Percentiles rank a stretch among this genome's conserved stretches.
Evolutionary conservation across 371 early-diverging fungal species (phyloP).

Genomic region (Blakeslea trispora): DNA sequence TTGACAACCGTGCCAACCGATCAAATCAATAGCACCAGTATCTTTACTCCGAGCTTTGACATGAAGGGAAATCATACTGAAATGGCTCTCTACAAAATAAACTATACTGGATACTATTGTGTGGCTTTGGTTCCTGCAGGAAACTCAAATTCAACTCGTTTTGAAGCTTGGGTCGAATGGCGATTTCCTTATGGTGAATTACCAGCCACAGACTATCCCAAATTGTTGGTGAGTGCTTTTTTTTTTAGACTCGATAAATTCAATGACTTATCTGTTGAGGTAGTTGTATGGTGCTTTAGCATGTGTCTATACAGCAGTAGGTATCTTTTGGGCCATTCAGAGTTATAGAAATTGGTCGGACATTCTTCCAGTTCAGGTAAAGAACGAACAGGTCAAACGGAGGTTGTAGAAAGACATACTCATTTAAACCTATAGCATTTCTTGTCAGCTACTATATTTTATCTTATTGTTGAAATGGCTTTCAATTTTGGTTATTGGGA

Average conservation of each 20-base stretch:
- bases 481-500: constrained; percentile 88
- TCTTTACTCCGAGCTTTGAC: constrained; percentile 38
- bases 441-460: constrained; percentile 80
- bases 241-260: too few relatives aligned
- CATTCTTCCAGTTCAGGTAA: constrained; percentile 80
- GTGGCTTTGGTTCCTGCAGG: constrained; percentile 44
- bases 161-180: constrained; percentile 69
- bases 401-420: too few relatives aligned
- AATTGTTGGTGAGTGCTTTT: constrained; percentile 74
- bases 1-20: constrained; percentile 35
- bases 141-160: constrained; percentile 30
- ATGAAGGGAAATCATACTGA: constrained; percentile 31
- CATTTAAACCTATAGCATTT: constrained; percentile 60
- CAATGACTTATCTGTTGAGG: background rate
- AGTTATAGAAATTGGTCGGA: constrained; percentile 84
- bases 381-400: background rate
- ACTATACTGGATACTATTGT: constrained; percentile 77
- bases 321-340: constrained; percentile 73
- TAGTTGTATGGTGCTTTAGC: constrained; percentile 63
- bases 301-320: constrained; percentile 72
- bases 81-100: constrained; percentile 53
- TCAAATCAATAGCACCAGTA: constrained; percentile 35
- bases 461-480: constrained; percentile 88
- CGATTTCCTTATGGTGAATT: constrained; percentile 81
- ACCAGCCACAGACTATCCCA: constrained; percentile 86